Conservation (phyloP, 176 grass and related monocot genomes). For the Carex pumila region DNA sequence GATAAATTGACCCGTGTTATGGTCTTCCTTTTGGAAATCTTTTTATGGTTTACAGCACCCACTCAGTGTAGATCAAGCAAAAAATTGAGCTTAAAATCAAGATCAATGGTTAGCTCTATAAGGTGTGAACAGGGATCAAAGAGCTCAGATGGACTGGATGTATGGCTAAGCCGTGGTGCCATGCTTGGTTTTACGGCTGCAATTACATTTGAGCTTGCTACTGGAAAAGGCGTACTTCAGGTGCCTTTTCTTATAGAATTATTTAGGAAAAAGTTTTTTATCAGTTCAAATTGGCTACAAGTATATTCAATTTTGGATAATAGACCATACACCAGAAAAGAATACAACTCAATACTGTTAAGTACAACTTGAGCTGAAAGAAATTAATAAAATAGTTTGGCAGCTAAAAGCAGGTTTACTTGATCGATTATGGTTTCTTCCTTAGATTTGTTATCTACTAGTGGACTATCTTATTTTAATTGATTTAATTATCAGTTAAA, state of each 20-base stretch:
- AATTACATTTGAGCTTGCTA: conserved; percentile 47
- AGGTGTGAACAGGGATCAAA: conserved; percentile 62
- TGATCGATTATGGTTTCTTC: neutral
- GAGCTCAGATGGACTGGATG: conserved; percentile 40
- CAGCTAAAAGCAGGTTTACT: neutral
- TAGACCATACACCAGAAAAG: neutral
- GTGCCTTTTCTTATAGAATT: conserved; percentile 5
- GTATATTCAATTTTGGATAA: neutral
- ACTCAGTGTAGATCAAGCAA: neutral
- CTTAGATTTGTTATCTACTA: neutral
- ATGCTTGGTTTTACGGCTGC: conserved; percentile 59
- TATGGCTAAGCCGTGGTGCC: conserved; percentile 74
- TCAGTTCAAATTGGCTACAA: neutral
- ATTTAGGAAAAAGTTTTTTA: neutral
- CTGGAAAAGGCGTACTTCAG: conserved; percentile 72
- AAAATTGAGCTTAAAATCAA: neutral
- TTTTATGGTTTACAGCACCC: neutral
- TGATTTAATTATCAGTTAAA: neutral
- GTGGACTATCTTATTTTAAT: neutral
- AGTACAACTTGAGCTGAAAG: neutral
- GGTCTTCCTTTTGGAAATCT: neutral
- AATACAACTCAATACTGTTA: neutral
- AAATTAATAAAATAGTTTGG: neutral
- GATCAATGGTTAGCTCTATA: conserved; percentile 19
- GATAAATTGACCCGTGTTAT: neutral